Evolutionary conservation across 257 asterid genomes (phyloP).

Genomic region (Solanum peruvianum): DNA sequence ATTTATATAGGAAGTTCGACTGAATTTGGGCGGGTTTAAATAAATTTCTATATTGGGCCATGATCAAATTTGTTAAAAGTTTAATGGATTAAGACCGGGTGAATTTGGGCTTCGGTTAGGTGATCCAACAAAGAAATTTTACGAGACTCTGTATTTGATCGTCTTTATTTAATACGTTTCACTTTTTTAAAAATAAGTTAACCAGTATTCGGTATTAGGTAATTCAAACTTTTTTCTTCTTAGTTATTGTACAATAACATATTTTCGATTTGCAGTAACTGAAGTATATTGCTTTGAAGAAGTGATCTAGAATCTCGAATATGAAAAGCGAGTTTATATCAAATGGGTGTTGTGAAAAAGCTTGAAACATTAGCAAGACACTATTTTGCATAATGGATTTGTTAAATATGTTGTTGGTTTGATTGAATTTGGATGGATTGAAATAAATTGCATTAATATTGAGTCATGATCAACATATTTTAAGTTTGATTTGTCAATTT

Average conservation of each 20-base stretch:
- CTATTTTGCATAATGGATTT: not conserved
- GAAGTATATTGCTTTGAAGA: not conserved
- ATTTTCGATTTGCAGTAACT: not conserved
- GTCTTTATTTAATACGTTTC: not conserved
- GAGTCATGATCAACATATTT: not conserved
- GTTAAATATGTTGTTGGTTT: not conserved
- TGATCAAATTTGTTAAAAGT: not conserved
- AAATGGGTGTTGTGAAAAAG: not conserved
- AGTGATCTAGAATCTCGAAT: not conserved
- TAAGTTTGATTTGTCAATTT: not conserved
- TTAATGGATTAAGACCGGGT: not conserved
- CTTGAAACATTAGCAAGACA: not conserved
- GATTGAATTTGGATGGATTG: not conserved
- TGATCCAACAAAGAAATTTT: not conserved
- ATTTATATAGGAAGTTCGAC: not conserved
- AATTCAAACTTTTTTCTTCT: not conserved
- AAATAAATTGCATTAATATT: not conserved
- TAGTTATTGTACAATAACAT: not conserved
- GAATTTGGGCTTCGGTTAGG: not conserved
- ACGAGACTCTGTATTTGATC: not conserved
- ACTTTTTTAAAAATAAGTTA: not conserved
- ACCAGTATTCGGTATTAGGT: not conserved
- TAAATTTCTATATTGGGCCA: not conserved
- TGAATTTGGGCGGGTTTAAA: not conserved
- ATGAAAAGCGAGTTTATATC: not conserved